phyloP scores from a whole-genome alignment of 1,284 basidiomycete species.

The Ceratobasidium sp. region DNA sequence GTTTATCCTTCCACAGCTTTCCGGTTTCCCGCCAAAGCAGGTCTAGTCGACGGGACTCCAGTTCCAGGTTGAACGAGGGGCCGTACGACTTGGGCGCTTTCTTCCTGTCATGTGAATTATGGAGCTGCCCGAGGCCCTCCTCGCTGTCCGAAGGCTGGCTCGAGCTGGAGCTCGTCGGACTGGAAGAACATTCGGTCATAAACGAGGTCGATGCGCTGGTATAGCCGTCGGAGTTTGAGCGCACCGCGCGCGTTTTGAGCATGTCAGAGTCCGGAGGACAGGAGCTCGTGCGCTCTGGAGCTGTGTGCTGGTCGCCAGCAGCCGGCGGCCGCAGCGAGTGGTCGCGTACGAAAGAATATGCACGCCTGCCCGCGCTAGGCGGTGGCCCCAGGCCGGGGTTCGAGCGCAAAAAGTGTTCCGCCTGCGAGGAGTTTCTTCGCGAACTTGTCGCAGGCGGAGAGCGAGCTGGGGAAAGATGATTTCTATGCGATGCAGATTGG shows the following conservation, averaged over 20 bases:
- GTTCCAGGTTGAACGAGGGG: constrained; percentile 27
- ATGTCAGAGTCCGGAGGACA: constrained; percentile 38
- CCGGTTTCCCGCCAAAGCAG: constrained; percentile 43
- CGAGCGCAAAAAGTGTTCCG: constrained; percentile 33
- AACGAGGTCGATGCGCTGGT: constrained; percentile 41
- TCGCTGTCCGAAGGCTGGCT: constrained; percentile 41
- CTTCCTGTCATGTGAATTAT: constrained; percentile 20
- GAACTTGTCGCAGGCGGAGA: constrained; percentile 30
- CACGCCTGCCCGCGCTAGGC: constrained; percentile 11
- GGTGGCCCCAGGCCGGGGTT: constrained; percentile 15
- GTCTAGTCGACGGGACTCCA: constrained; percentile 40
- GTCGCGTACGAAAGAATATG: constrained; percentile 37
- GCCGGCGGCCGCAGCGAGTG: constrained; percentile 7
- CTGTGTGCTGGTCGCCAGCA: neutral
- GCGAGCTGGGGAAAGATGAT: constrained; percentile 24
- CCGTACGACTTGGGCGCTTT: constrained; percentile 34
- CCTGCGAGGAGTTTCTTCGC: constrained; percentile 30
- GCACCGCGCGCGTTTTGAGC: constrained; percentile 30
- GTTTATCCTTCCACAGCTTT: constrained; percentile 42
- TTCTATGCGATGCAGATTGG: constrained; percentile 10
- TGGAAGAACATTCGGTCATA: constrained; percentile 24
- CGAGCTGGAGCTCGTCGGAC: constrained; percentile 34
- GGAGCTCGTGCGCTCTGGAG: constrained; percentile 25
- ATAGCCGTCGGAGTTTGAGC: constrained; percentile 43
- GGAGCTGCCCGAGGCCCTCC: constrained; percentile 5